Conservation (phyloP, 495 filamentous ascomycete species). For the Aspergillus conjunctus region DNA sequence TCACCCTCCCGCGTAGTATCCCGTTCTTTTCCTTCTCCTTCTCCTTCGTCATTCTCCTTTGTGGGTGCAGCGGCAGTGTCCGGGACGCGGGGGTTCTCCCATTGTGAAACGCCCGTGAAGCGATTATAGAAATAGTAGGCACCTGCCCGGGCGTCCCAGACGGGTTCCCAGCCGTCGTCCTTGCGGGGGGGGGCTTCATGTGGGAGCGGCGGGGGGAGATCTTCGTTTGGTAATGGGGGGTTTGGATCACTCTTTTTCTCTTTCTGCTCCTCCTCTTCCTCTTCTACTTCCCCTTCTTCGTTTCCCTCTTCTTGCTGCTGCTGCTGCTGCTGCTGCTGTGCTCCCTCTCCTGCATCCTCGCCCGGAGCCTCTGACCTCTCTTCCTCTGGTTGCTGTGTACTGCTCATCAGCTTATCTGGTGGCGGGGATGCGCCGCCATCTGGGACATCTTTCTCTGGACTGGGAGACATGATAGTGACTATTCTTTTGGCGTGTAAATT, state of each 20-base stretch:
- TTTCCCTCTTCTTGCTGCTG: neutral
- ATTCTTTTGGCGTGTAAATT: too few relatives aligned
- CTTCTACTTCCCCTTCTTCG: constrained; percentile 19
- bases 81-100: constrained; percentile 86
- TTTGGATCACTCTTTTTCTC: constrained; percentile 23
- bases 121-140: constrained; percentile 91
- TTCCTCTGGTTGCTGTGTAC: neutral
- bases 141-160: constrained; percentile 73
- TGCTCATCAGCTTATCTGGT: neutral
- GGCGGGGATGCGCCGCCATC: neutral
- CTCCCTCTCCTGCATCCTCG: neutral
- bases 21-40: neutral
- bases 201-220: constrained; percentile 51
- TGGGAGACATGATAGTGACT: constrained; percentile 11
- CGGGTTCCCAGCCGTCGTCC: constrained; percentile 89
- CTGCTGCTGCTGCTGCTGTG: constrained; percentile 1
- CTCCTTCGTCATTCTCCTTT: constrained; percentile 1
- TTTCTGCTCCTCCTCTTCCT: constrained; percentile 26
- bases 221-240: constrained; percentile 53
- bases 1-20: neutral
- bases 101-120: constrained; percentile 73
- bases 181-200: constrained; percentile 54
- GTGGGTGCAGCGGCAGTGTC: constrained; percentile 25
- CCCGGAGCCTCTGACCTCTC: neutral
- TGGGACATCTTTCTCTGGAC: neutral